Conservation (phyloP, 2,329 filamentous ascomycete genomes). For the Microsporum audouinii region DNA sequence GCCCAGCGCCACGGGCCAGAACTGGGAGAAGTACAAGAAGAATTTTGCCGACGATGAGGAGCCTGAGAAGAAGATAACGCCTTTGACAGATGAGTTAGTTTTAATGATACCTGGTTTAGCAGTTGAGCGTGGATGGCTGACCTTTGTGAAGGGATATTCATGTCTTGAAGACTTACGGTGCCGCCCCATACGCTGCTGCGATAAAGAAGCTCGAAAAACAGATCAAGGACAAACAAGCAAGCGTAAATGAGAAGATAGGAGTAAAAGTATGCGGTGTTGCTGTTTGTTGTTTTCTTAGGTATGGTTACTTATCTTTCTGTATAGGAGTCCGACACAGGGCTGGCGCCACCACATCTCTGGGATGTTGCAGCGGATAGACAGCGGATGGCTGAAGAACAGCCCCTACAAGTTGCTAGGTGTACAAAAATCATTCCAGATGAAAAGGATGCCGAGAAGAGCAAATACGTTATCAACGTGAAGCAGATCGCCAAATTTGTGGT, state of each 20-base stretch:
- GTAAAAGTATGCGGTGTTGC: conserved; percentile 28
- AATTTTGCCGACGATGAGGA: conserved; percentile 92
- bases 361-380: conserved; percentile 95
- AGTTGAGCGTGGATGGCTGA: conserved; percentile 18
- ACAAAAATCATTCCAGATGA: conserved; percentile 98
- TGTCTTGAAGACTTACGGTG: conserved; percentile 97
- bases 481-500: conserved; percentile 99
- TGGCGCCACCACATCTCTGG: conserved; percentile 97
- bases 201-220: conserved; percentile 97
- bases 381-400: conserved; percentile 97
- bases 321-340: conserved; percentile 93
- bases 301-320: conserved; percentile 10
- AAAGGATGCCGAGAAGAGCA: conserved; percentile 93
- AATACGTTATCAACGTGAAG: conserved; percentile 99
- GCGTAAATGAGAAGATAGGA: conserved; percentile 96
- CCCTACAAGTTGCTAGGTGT: conserved; percentile 91
- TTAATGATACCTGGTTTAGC: not conserved
- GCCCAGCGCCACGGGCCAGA: conserved; percentile 86
- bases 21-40: conserved; percentile 99
- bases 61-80: conserved; percentile 99
- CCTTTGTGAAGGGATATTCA: conserved; percentile 71
- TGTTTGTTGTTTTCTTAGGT: not conserved
- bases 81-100: conserved; percentile 85
- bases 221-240: conserved; percentile 98
- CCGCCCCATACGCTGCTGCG: conserved; percentile 83